These are phyloP conservation scores for Ophiostoma perfectum DNA, from an alignment of 2,329 filamentous ascomycete genomes.

Conservation along the genomic window DNA sequence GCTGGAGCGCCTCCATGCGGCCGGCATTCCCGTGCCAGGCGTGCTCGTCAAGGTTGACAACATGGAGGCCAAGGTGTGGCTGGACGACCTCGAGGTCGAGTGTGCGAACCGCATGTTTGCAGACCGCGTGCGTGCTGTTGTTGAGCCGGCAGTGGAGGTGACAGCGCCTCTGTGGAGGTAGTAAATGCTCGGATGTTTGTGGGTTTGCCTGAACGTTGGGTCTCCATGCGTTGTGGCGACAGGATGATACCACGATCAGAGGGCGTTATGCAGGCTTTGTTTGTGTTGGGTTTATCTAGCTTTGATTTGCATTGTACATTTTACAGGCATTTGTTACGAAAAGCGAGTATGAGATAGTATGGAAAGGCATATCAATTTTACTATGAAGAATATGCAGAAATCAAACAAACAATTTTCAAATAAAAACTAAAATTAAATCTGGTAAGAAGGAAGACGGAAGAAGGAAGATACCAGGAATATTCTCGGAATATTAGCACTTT, in stretches of 20 bases:
- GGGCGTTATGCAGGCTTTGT: neutral
- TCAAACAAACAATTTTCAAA: too few relatives aligned
- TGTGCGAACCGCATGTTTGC: constrained; percentile 71
- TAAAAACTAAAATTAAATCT: too few relatives aligned
- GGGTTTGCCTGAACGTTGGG: neutral
- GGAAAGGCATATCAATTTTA: too few relatives aligned
- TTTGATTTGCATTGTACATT: neutral
- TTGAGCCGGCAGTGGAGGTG: constrained; percentile 83
- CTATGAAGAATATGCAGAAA: too few relatives aligned
- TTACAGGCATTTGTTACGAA: neutral
- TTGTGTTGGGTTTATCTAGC: neutral
- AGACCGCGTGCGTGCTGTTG: constrained; percentile 80
- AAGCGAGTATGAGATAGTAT: too few relatives aligned
- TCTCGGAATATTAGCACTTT: too few relatives aligned
- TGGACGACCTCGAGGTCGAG: constrained; percentile 88
- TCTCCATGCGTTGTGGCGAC: neutral
- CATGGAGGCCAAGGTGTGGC: constrained; percentile 80
- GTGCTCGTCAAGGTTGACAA: constrained; percentile 83
- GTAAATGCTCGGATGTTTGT: neutral
- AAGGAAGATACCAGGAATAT: too few relatives aligned
- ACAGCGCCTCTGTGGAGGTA: constrained; percentile 63
- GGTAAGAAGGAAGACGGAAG: too few relatives aligned
- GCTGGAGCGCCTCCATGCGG: constrained; percentile 68
- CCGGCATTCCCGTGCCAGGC: constrained; percentile 87
- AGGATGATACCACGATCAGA: neutral